These are phyloP conservation scores for Sonneratia caseolaris DNA, from an alignment of 345 rosid species.

Conservation along the genomic window DNA sequence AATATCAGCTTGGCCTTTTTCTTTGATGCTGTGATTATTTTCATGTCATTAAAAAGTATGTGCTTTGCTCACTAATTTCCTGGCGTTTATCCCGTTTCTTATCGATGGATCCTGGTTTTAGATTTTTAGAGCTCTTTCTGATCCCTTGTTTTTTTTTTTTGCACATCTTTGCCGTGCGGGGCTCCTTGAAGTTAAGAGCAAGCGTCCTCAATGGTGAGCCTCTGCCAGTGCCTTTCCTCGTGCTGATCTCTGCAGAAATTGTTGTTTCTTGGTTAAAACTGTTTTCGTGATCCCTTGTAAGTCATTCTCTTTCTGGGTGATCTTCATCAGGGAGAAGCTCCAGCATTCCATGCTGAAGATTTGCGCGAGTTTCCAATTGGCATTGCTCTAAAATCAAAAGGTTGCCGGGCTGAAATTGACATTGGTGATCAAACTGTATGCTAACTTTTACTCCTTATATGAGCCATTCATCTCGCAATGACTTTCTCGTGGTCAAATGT, in stretches of 20 bases:
- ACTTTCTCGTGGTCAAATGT: slow-evolving; percentile 7
- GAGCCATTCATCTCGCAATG: background rate
- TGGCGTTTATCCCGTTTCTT: background rate
- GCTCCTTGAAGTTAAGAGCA: slow-evolving; percentile 37
- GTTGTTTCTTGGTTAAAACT: background rate
- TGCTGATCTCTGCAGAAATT: background rate
- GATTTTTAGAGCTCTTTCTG: slow-evolving; percentile 19
- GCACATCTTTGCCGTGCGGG: slow-evolving; percentile 45
- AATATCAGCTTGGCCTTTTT: background rate
- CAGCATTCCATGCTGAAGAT: slow-evolving; percentile 41
- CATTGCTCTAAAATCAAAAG: slow-evolving; percentile 33
- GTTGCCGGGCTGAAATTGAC: slow-evolving; percentile 23
- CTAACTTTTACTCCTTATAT: background rate
- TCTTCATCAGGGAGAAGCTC: slow-evolving; percentile 68
- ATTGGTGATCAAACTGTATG: slow-evolving; percentile 56
- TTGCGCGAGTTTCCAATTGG: slow-evolving; percentile 31
- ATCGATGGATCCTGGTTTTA: slow-evolving; percentile 21
- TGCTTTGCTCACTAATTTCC: background rate
- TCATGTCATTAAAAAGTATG: background rate
- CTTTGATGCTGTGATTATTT: background rate
- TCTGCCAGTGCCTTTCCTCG: background rate
- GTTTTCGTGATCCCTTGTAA: background rate
- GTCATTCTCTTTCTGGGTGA: slow-evolving; percentile 13
- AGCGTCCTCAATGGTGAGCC: slow-evolving; percentile 66
- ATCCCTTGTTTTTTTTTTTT: slow-evolving; percentile 13